Evolutionary conservation across 2,329 filamentous ascomycete genomes (phyloP).

Genomic region (Colletotrichum sp.): DNA sequence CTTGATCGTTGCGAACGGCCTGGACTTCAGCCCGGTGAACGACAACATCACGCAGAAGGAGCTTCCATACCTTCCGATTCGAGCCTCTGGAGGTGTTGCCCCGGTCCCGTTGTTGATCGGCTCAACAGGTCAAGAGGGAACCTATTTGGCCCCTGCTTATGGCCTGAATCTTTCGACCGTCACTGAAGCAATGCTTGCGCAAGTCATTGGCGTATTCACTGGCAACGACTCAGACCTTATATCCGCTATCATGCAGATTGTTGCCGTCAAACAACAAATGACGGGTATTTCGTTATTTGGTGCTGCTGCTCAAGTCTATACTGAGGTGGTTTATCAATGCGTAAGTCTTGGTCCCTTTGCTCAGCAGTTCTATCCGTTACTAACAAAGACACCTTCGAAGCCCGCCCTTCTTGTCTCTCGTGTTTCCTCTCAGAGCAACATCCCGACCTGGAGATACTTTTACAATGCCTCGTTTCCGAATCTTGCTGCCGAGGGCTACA

Average conservation of each 20-base stretch:
- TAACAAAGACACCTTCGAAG: neutral
- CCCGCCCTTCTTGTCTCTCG: neutral
- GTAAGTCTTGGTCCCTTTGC: neutral
- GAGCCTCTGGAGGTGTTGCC: neutral
- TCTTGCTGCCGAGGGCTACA: neutral
- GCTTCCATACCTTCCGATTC: neutral
- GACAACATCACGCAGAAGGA: neutral
- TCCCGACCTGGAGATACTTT: conserved; percentile 7
- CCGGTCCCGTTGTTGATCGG: neutral
- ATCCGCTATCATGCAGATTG: neutral
- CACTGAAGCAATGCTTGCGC: neutral
- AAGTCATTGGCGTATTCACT: neutral
- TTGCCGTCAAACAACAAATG: neutral
- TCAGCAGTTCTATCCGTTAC: neutral
- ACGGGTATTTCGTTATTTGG: neutral
- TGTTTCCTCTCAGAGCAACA: neutral
- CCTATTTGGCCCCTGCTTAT: neutral
- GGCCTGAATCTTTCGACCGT: neutral
- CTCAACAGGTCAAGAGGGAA: neutral
- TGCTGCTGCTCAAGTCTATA: neutral
- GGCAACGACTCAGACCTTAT: neutral
- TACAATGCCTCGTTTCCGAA: conserved; percentile 12
- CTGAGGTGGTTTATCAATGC: neutral
- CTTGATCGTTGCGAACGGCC: neutral
- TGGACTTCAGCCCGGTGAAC: neutral